Evolutionary conservation across 768 basidiomycete genomes (phyloP), one percentile per base, ranked within the genome.

Genomic region (Filobasidium floriforme): DNA sequence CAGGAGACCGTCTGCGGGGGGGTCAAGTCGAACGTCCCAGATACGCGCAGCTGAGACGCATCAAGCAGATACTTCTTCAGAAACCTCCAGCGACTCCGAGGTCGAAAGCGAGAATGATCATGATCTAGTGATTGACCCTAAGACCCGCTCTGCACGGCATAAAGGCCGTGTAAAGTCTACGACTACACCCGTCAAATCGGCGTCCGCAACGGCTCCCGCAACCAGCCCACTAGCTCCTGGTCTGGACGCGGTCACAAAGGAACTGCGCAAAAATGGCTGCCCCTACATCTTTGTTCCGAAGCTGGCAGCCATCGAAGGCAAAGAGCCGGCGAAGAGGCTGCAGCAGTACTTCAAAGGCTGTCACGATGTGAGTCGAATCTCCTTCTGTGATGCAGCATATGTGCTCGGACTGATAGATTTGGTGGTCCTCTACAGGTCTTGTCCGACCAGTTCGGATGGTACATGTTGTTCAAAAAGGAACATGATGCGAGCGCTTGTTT

Each of bases 381-480:
- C 32, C 3, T 4, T 37, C 9, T 37, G 9, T 37, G 4, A 37
- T 37, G 32, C 32, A 37, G 32, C 32, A 37, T 37, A 37, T 9
- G 32, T 37, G 32, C 32, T 3, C 9, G 32, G 32, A 4, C 32
- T 37, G 32, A 37, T 9, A 37, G 9, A 9, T n/a, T 37, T 37
- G 32, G 9, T 37, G 32, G 9, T 37, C 32, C 9, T 37, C 32
- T 37, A 40, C 65, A 90, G 88, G 82, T 92, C 29, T 80, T 91
- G 1, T 84, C 85, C 68, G 88, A 89, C 75, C 83, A 84, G 60
- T 78, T 80, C 1, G 88, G 86, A 11, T 88, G 89, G 82, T 93
- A 92, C 73, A 83, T 92, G 69, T 88, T 90, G 3, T 97, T 96
- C 75, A 73, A 80, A 22, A 84, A 85, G 4, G 74, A 81, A 1